Conservation (phyloP, 1,284 basidiomycete species). For the Butyriboletus appendiculatus region DNA sequence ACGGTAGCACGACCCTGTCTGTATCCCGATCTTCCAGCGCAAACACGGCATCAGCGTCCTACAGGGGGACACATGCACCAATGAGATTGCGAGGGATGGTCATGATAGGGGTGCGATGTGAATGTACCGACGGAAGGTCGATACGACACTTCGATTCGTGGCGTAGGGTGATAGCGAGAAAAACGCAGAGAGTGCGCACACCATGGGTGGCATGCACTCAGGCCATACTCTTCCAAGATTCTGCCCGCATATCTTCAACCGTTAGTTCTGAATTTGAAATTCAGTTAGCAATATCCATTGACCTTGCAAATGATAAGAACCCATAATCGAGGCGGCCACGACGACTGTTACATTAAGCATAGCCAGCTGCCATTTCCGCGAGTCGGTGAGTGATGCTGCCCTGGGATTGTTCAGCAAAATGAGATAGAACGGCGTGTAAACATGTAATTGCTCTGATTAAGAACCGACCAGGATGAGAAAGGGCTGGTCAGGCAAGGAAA, state of each 20-base stretch:
- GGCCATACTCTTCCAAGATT: constrained; percentile 39
- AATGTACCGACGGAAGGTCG: constrained; percentile 45
- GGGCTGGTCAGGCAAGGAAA: background rate
- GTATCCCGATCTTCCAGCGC: constrained; percentile 43
- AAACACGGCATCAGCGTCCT: constrained; percentile 30
- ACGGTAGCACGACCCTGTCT: constrained; percentile 40
- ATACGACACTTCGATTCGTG: background rate
- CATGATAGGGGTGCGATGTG: constrained; percentile 42
- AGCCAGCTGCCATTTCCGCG: constrained; percentile 24
- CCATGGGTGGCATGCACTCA: too few relatives aligned
- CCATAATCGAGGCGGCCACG: background rate
- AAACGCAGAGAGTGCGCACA: constrained; percentile 15
- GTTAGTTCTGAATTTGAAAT: constrained; percentile 10
- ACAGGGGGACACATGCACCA: constrained; percentile 40
- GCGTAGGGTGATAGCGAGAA: background rate
- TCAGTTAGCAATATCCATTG: background rate
- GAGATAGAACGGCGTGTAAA: constrained; percentile 4
- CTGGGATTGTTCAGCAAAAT: background rate
- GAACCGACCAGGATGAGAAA: constrained; percentile 6
- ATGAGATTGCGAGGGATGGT: constrained; percentile 43
- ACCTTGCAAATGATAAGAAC: constrained; percentile 6
- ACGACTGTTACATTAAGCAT: constrained; percentile 12
- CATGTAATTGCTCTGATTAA: constrained; percentile 14
- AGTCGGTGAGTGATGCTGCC: background rate
- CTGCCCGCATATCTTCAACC: background rate